Percentiles rank a stretch among this genome's conserved stretches.
These are phyloP conservation scores for Spathaspora hagerdaliae DNA, from an alignment of 805 yeast species.

Conservation along the genomic window DNA sequence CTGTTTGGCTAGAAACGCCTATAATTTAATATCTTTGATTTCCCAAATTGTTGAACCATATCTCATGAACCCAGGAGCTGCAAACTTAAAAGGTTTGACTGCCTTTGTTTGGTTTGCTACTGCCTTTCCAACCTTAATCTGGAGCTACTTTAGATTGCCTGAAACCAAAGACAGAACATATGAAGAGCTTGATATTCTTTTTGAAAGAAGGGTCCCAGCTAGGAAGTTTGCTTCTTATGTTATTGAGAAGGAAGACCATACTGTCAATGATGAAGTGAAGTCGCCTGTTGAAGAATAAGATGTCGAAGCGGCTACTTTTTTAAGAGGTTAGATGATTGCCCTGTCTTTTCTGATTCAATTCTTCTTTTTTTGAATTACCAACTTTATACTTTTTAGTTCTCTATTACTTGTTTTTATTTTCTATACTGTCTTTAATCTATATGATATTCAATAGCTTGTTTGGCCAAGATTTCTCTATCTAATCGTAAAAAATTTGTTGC, in stretches of 20 bases:
- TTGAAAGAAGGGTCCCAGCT: slow-evolving; percentile 19
- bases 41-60: slow-evolving; percentile 42
- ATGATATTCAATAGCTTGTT: slow-evolving; percentile 8
- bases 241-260: not conserved
- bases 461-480: slow-evolving; percentile 28
- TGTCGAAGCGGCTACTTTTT: too few relatives aligned
- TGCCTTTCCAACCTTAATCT: slow-evolving; percentile 15
- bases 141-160: slow-evolving; percentile 24
- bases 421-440: not conserved
- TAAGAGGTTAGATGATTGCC: too few relatives aligned
- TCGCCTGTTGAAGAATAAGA: too few relatives aligned
- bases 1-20: slow-evolving; percentile 24
- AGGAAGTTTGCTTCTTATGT: slow-evolving; percentile 11
- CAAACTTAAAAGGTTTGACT: slow-evolving; percentile 48
- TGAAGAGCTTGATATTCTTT: slow-evolving; percentile 33
- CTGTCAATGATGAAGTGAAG: not conserved
- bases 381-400: not conserved
- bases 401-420: not conserved
- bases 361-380: not conserved
- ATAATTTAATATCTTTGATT: slow-evolving; percentile 26
- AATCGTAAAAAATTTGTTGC: slow-evolving; percentile 39
- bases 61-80: slow-evolving; percentile 45
- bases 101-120: slow-evolving; percentile 45
- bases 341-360: too few relatives aligned
- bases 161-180: slow-evolving; percentile 37